Base-by-base conservation (phyloP, 2,329 filamentous ascomycete genomes). In the Verticillium dahliae region DNA sequence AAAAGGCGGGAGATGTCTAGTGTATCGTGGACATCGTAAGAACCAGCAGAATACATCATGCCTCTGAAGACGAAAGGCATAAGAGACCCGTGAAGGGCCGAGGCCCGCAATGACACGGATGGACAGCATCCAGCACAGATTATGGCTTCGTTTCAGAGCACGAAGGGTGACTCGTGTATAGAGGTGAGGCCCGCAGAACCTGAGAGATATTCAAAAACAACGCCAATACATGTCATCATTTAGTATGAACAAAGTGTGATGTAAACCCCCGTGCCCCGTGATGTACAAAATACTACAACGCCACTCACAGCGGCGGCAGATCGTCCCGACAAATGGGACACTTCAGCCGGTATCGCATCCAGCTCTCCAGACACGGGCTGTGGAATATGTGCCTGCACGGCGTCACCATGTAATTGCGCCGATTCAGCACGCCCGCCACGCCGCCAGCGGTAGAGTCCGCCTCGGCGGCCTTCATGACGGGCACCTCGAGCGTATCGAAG, bases 321-420 rank as follows among this genome's bases (percentile, higher is more conserved):
- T 90, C 89, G 77, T 97, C 93, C 67, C 95, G 84, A 76, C 95
- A 98, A 67, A 97, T 97, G 1, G 95, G 95, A 76, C 95, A 99
- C 77, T 97, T 92, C 70, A 99, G 76, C 62, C 94, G 80, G 73
- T 96, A 92, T 71, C 91, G 85, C 90, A 99, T 95, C 95, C 95
- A 98, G 45, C 92, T 92, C 76, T 98, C 94, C 67, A 99, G 78
- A 74, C 95, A 99, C 37, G 83, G 80, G 61, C 88, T 95, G 72
- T 99, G 95, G 73, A 99, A 99, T 57, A 98, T 92, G 77, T 99
- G 95, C 61, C 93, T 81, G 74, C 95, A 99, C 57, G 95, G 95
- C 62, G 95, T 99, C 27, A 98, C 91, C 95, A 99, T 99, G 76
- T 98, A 98, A 68, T 85, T 82, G 58, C 93, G 85, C 63, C 94